Evolutionary conservation across 345 rosid species (phyloP).

Genomic region (Hypericum perforatum): DNA sequence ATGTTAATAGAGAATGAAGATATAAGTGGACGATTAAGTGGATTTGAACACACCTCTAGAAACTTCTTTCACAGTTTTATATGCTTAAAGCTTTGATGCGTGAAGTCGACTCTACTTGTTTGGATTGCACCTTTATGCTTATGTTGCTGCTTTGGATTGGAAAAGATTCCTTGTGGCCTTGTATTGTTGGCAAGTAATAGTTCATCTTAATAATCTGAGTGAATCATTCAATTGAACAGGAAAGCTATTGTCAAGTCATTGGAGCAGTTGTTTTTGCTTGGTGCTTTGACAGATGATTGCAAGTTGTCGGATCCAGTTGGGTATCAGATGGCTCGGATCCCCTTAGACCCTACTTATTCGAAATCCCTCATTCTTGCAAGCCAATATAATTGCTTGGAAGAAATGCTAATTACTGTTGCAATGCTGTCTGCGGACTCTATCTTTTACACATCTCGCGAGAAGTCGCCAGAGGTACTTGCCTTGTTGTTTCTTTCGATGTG

Average conservation of each 20-base stretch:
- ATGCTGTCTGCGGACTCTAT: slow-evolving; percentile 87
- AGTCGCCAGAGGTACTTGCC: slow-evolving; percentile 57
- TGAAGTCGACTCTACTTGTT: too few species aligned
- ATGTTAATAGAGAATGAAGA: too few species aligned
- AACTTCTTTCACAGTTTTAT: too few species aligned
- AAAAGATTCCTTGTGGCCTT: background rate
- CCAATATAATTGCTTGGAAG: slow-evolving; percentile 80
- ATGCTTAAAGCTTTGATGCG: background rate
- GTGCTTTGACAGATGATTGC: slow-evolving; percentile 83
- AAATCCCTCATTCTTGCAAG: slow-evolving; percentile 77
- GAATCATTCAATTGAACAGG: slow-evolving; percentile 40
- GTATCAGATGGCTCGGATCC: slow-evolving; percentile 87
- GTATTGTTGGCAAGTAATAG: background rate
- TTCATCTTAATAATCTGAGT: background rate
- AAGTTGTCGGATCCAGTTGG: slow-evolving; percentile 74
- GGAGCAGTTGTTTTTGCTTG: slow-evolving; percentile 69
- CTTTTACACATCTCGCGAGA: slow-evolving; percentile 71
- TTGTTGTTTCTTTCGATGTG: background rate
- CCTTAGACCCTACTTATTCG: slow-evolving; percentile 78
- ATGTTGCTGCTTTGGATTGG: too few species aligned
- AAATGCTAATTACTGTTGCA: slow-evolving; percentile 87
- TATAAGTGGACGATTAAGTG: too few species aligned
- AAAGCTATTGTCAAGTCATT: slow-evolving; percentile 62
- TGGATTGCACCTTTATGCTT: too few species aligned
- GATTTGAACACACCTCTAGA: too few species aligned